Conservation (phyloP, 169 alveolate genomes). For the Besnoitia besnoiti region DNA sequence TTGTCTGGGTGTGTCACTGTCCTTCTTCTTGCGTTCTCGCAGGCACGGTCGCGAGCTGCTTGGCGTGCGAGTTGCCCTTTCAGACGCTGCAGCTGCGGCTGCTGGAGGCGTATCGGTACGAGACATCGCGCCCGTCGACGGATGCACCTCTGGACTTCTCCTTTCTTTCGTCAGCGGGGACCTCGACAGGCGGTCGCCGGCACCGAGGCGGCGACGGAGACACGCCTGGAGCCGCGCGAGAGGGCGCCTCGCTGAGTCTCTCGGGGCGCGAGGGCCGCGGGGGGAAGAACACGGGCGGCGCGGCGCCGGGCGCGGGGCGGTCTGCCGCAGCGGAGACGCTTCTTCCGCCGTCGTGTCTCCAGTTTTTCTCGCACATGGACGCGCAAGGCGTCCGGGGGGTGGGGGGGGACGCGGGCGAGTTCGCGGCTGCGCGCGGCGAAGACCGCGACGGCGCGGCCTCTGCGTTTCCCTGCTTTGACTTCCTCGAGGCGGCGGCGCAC, state of each 20-base stretch:
- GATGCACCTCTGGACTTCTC: neutral
- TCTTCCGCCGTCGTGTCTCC: neutral
- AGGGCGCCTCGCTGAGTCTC: neutral
- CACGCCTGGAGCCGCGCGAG: neutral
- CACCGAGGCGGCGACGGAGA: too few relatives aligned
- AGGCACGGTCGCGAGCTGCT: constrained; percentile 43
- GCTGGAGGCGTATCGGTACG: constrained; percentile 31
- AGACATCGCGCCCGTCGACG: neutral
- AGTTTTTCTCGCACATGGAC: neutral
- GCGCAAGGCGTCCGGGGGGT: neutral
- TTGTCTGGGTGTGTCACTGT: neutral
- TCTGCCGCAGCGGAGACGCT: neutral
- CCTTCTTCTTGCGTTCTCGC: neutral
- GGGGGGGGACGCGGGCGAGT: neutral
- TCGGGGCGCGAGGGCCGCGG: neutral
- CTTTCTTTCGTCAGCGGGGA: neutral
- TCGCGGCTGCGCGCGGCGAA: neutral
- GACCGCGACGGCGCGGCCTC: neutral
- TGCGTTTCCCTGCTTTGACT: neutral
- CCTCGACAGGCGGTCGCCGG: neutral
- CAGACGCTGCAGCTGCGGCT: constrained; percentile 34
- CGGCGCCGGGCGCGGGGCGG: neutral
- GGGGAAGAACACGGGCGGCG: neutral
- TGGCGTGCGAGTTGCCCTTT: constrained; percentile 27
- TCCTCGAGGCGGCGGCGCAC: neutral